Percentiles rank a stretch among this genome's conserved stretches.
Evolutionary conservation across 345 rosid genomes (phyloP).

Genomic region (Salix udensis): DNA sequence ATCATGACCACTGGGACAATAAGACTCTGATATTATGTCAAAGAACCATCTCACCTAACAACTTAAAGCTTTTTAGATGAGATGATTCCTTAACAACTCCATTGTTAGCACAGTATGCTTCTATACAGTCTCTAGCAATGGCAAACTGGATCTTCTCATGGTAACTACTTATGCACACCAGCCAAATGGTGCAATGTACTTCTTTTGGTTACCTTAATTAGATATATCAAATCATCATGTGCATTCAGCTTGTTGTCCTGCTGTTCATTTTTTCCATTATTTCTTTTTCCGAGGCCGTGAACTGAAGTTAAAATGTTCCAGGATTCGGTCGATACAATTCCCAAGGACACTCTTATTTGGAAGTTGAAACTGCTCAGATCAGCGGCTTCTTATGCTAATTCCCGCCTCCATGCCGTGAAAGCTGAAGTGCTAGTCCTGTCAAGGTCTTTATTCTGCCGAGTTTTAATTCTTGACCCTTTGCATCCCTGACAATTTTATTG

Average conservation of each 20-base stretch:
- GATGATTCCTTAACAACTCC: not conserved
- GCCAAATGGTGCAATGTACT: not conserved
- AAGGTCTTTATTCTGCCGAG: constrained; percentile 38
- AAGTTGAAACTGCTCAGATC: constrained; percentile 64
- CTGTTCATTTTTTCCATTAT: not conserved
- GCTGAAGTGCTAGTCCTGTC: constrained; percentile 80
- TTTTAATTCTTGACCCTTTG: not conserved
- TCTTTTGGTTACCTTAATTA: no score
- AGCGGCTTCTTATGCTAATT: constrained; percentile 70
- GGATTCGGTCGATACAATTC: constrained; percentile 52
- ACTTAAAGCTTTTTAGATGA: no score
- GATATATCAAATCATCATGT: not conserved
- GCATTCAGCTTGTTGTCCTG: not conserved
- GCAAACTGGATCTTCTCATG: not conserved
- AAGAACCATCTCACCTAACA: no score
- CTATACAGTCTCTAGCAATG: not conserved
- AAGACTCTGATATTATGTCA: no score
- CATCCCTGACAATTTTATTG: not conserved
- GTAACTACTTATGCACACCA: not conserved
- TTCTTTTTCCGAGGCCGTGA: not conserved
- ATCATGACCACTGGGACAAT: no score
- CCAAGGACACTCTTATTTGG: constrained; percentile 72
- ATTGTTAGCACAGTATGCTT: not conserved
- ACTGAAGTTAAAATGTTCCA: constrained; percentile 19
- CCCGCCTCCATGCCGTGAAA: constrained; percentile 74